phyloP scores from a whole-genome alignment of 2,329 filamentous ascomycete genomes.

The Exophiala viscosa region DNA sequence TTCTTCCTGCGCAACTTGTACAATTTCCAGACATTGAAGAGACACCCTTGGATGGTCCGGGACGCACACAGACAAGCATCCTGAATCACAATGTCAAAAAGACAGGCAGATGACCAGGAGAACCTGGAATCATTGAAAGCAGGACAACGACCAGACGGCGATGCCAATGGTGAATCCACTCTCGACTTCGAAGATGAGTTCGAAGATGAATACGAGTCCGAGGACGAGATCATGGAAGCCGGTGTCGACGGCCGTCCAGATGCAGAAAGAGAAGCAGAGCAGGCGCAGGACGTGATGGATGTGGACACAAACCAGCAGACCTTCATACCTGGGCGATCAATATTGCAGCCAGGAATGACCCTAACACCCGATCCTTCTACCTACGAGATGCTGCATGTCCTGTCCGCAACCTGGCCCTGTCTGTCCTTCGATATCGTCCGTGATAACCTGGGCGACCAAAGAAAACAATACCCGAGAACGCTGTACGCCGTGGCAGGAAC shows the following conservation, averaged over 20 bases:
- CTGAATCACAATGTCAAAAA: conserved; percentile 54
- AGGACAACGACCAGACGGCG: conserved; percentile 55
- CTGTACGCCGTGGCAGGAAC: conserved; percentile 94
- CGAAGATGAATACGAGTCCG: conserved; percentile 91
- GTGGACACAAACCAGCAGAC: conserved; percentile 75
- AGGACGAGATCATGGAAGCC: conserved; percentile 89
- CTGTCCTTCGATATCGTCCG: conserved; percentile 90
- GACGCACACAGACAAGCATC: too few relatives aligned
- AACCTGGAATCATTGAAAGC: conserved; percentile 57
- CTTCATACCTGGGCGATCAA: conserved; percentile 92
- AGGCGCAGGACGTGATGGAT: conserved; percentile 83
- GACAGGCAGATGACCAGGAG: conserved; percentile 53
- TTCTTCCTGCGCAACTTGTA: neutral
- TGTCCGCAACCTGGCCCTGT: conserved; percentile 94
- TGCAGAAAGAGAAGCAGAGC: conserved; percentile 85
- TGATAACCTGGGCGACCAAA: conserved; percentile 80
- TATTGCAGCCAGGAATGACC: conserved; percentile 85
- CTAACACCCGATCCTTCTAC: conserved; percentile 88
- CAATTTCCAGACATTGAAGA: neutral
- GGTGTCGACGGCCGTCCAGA: conserved; percentile 91
- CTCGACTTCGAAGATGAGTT: conserved; percentile 68
- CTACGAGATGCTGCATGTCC: conserved; percentile 94
- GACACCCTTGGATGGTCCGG: too few relatives aligned
- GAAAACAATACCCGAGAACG: conserved; percentile 90
- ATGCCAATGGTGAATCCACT: conserved; percentile 50